Evolutionary conservation across 2,329 filamentous ascomycete genomes (phyloP), one percentile per base, ranked within the genome.

Genomic region (Didymosphaeria variabile): DNA sequence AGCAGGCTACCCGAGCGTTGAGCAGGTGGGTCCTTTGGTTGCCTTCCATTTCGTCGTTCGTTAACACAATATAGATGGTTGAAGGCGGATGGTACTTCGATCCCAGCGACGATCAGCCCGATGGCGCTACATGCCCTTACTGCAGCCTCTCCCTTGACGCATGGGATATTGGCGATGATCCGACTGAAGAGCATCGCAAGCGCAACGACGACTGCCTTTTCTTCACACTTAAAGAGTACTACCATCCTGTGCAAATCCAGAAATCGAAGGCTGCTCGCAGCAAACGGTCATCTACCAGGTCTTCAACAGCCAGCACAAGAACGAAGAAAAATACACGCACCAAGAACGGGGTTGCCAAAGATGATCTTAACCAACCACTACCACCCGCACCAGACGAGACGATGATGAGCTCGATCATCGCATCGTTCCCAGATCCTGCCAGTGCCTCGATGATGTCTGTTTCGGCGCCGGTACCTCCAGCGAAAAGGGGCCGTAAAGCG

Each of bases 31-130:
- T 57, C 17, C 6, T 57, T 42, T 32, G 60, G 15, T 26, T 40
- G 7, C 2, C 10, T 54, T 21, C 32, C 93, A 0, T 15, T 26
- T 83, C 17, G 85, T 15, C 84, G 84, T 68, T 97, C 93, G 92
- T 92, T 93, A 0, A 92, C 97, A 72, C 92, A 97, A 10, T 40
- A n/a, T 63, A 95, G 89, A 89, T 98, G 82, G 92, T 92, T 36
- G 92, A 94, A 67, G 92, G 93, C 31, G 95, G 95, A 12, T 99
- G 94, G 94, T 93, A 91, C 74, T 97, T 94, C 79, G 96, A 93
- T 26, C 94, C 95, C 0, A 92, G 88, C 6, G 81, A 87, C 46
- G 93, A 94, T 46, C 92, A 89, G 13, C 90, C 95, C 66, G 95
- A 99, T 77, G 92, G 94, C 81, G 92, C 92, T 10, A 95, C 91